Base-by-base conservation (phyloP, 1,284 basidiomycete species). In the Quambalaria eucalypti region DNA sequence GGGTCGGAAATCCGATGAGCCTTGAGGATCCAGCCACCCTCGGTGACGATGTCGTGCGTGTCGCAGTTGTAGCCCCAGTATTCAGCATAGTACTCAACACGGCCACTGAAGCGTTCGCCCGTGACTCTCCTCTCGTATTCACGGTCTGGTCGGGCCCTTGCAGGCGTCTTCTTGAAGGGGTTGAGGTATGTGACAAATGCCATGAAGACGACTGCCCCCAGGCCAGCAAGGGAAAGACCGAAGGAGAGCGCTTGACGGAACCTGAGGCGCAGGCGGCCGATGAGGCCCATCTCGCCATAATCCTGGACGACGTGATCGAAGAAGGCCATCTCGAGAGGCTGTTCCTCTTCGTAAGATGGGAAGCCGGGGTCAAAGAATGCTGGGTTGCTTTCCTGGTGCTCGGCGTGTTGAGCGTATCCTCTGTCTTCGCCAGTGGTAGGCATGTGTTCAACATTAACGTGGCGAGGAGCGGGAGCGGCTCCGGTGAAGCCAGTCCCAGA, bases 31-130 rank as follows among this genome's bases (percentile, higher is more conserved):
- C 73, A 74, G 28, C 73, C 73, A 9, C 62, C 73, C 29, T 66
- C 60, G 26, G 73, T 74, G 50, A 66, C 56, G 39, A 74, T 69
- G 23, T 74, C 73, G 52, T 73, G 67, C 54, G 68, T 68, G 53
- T 74, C 73, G 53, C 76, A 77, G 28, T 68, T 57, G 64, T 77
- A 77, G 8, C 76, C 76, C 65, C 69, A 77, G 64, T 65, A 77
- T 33, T 72, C 68, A 48, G 71, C 66, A 40, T 74, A 74, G 61
- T 74, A 74, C 39, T 65, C 62, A 23, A 68, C 62, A 30, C 71
- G 55, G 38, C 64, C 69, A 16, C 64, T 66, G 31, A 66, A 60
- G 14, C 73, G 62, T 51, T 74, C 73, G 28, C 73, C 73, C 6
- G 73, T 74, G 62, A 74, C 68, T 39, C 73, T 64, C 16, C 66